Evolutionary conservation across 306 rosid species (phyloP).

Genomic region (Pachyrhizus erosus): DNA sequence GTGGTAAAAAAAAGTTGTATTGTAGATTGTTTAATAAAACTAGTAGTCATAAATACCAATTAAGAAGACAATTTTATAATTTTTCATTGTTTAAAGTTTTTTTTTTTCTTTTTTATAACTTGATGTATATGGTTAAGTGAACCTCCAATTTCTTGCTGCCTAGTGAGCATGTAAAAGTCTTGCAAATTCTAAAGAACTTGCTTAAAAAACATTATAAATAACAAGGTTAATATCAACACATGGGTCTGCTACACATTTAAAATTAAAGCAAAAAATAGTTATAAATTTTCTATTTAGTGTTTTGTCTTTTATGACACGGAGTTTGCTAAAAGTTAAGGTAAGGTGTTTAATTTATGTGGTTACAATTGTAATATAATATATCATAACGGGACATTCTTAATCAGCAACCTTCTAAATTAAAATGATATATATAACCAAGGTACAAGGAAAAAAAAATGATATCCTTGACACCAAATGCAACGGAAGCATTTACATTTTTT

Average conservation of each 20-base stretch:
- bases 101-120: not conserved
- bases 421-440: not conserved
- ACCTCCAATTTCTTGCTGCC: not conserved
- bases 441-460: not conserved
- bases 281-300: not conserved
- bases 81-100: not conserved
- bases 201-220: not conserved
- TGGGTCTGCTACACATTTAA: not conserved
- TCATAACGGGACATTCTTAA: not conserved
- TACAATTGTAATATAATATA: not conserved
- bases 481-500: not conserved
- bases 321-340: conserved; percentile 15
- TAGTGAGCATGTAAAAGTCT: not conserved
- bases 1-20: too few species aligned
- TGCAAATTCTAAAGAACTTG: not conserved
- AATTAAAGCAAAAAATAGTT: not conserved
- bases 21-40: not conserved
- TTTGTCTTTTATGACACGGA: not conserved
- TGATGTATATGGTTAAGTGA: not conserved
- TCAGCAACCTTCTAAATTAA: not conserved
- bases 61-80: not conserved
- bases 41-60: not conserved
- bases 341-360: not conserved
- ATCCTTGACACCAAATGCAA: not conserved
- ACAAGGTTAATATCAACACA: not conserved